Conservation (phyloP, 2,329 filamentous ascomycete genomes). For the Waltergamsia citrina region DNA sequence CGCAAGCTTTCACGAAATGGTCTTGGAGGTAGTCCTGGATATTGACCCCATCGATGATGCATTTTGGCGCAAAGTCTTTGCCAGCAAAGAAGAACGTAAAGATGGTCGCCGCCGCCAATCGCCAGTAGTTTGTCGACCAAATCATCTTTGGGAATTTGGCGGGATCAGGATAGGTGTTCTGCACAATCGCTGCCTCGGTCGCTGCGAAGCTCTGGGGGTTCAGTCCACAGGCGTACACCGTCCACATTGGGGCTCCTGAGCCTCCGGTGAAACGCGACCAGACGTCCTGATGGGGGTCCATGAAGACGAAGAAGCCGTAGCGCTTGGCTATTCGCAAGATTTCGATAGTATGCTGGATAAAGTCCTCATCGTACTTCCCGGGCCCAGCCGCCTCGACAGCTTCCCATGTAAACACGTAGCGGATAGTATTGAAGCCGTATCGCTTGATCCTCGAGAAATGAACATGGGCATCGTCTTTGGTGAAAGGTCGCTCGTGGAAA, state of each 20-base stretch:
- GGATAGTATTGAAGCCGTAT: slow-evolving; percentile 92
- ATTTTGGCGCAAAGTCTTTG: slow-evolving; percentile 87
- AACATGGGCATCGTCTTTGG: slow-evolving; percentile 68
- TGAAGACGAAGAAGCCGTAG: slow-evolving; percentile 93
- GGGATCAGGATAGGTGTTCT: slow-evolving; percentile 85
- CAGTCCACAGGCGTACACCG: slow-evolving; percentile 84
- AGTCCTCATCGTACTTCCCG: slow-evolving; percentile 86
- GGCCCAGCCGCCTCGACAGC: slow-evolving; percentile 92
- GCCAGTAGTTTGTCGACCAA: slow-evolving; percentile 94
- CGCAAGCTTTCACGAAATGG: slow-evolving; percentile 74
- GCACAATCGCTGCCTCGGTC: slow-evolving; percentile 87
- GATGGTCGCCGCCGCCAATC: slow-evolving; percentile 78
- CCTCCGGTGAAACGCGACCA: slow-evolving; percentile 94
- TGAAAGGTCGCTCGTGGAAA: slow-evolving; percentile 80
- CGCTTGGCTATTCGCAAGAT: slow-evolving; percentile 74
- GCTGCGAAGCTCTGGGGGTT: slow-evolving; percentile 77
- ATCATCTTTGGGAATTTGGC: slow-evolving; percentile 95
- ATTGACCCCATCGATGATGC: slow-evolving; percentile 87
- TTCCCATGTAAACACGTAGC: slow-evolving; percentile 98
- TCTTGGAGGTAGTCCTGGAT: slow-evolving; percentile 91
- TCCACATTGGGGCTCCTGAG: slow-evolving; percentile 96
- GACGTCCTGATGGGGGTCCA: slow-evolving; percentile 98
- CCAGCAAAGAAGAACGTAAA: slow-evolving; percentile 94
- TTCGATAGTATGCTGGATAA: slow-evolving; percentile 83
- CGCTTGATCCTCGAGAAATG: slow-evolving; percentile 82